A percentile compares a stretch with the other conserved stretches of the same genome.
These are phyloP conservation scores for Scenedesmus sp. DNA, from an alignment of 163 green algal species.

Conservation along the genomic window DNA sequence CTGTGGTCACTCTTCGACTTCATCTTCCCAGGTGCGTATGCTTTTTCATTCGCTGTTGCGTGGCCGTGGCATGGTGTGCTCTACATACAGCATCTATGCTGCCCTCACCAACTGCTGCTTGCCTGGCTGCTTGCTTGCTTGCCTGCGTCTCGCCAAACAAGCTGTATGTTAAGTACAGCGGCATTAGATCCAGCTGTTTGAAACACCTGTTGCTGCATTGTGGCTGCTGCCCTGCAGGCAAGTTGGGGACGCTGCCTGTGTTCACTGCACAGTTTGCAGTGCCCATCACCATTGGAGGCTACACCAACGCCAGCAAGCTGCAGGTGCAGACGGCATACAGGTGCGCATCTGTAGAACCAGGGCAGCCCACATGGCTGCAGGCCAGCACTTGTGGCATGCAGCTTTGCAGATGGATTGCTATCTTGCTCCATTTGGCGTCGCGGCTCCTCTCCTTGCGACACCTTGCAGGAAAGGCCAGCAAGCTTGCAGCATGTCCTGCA, in stretches of 20 bases:
- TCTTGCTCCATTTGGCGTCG: neutral
- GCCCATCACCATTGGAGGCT: slow-evolving; percentile 94
- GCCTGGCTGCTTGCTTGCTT: neutral
- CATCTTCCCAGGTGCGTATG: slow-evolving; percentile 85
- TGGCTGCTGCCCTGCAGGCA: slow-evolving; percentile 64
- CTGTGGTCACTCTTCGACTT: slow-evolving; percentile 99
- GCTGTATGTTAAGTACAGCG: too few species aligned
- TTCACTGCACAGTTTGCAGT: slow-evolving; percentile 96
- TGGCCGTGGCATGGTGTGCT: too few species aligned
- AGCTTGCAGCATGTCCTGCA: neutral
- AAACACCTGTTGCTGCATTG: neutral
- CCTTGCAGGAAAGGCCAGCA: neutral
- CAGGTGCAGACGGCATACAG: slow-evolving; percentile 63
- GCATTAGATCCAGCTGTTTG: too few species aligned
- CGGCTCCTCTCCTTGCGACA: neutral
- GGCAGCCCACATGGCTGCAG: neutral
- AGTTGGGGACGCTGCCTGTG: slow-evolving; percentile 97
- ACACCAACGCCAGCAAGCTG: slow-evolving; percentile 89
- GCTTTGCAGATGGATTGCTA: too few species aligned
- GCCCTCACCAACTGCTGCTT: neutral
- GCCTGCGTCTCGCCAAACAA: too few species aligned
- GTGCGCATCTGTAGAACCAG: neutral
- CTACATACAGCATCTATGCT: neutral
- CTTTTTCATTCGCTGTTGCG: neutral
- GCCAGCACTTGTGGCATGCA: neutral